Evolutionary conservation across 179 eudicot species (phyloP).

Genomic region (Silene noctiflora): DNA sequence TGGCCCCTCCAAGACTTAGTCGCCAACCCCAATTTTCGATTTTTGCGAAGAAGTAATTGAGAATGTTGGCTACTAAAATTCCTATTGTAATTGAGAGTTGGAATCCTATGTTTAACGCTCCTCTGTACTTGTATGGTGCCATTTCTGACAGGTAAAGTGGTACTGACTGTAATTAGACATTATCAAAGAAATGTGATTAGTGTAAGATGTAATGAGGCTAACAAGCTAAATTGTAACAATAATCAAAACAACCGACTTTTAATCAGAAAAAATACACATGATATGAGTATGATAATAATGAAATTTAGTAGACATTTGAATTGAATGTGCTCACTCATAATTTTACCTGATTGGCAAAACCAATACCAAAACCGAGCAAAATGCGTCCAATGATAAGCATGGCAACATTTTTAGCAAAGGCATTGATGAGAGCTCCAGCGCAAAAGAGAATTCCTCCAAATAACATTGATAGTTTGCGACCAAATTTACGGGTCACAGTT

Average conservation of each 20-base stretch:
- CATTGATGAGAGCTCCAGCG: conserved; percentile 34
- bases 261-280: no score
- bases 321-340: neutral
- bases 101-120: conserved; percentile 22
- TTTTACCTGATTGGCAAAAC: conserved; percentile 37
- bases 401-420: conserved; percentile 19
- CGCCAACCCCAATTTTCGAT: conserved; percentile 20
- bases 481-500: conserved; percentile 5
- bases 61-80: conserved; percentile 17
- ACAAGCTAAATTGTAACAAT: no score
- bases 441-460: conserved; percentile 25
- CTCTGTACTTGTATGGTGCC: conserved; percentile 23
- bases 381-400: conserved; percentile 37
- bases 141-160: conserved; percentile 26
- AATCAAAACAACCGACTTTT: no score
- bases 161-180: conserved; percentile 18
- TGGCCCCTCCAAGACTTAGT: conserved; percentile 22
- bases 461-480: conserved; percentile 12
- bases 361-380: conserved; percentile 34
- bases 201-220: neutral
- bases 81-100: conserved; percentile 25
- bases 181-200: neutral
- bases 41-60: conserved; percentile 21
- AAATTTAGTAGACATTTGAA: no score
- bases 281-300: neutral